A percentile compares a stretch with the other conserved stretches of the same genome.
These are phyloP conservation scores for Caryopteris hybrid DNA, from an alignment of 305 asterid genomes.

Conservation along the genomic window DNA sequence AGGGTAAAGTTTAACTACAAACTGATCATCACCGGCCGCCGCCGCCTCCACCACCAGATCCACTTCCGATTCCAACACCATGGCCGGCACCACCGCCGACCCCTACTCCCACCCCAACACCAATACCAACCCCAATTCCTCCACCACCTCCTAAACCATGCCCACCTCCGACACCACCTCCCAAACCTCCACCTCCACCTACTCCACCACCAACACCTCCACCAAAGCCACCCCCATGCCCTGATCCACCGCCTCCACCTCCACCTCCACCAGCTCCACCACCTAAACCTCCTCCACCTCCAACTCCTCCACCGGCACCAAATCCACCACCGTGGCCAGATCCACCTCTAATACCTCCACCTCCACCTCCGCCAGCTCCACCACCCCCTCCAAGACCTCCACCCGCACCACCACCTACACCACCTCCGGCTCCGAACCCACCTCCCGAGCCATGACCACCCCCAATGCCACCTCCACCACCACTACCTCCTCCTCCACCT, in stretches of 20 bases:
- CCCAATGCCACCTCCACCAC: constrained; percentile 33
- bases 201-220: constrained; percentile 41
- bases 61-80: constrained; percentile 35
- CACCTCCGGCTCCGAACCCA: constrained; percentile 37
- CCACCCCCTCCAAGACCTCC: constrained; percentile 22
- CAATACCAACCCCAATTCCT: constrained; percentile 34
- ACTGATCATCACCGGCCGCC: constrained; percentile 24
- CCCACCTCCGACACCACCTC: constrained; percentile 39
- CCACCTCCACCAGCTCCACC: constrained; percentile 41
- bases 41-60: constrained; percentile 30
- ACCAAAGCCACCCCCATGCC: constrained; percentile 40
- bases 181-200: constrained; percentile 30
- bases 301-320: constrained; percentile 42
- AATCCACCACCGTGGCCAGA: constrained; percentile 31
- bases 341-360: constrained; percentile 29
- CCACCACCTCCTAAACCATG: constrained; percentile 27
- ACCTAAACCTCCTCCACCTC: constrained; percentile 35
- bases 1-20: neutral
- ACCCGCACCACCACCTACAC: constrained; percentile 26
- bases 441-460: constrained; percentile 39
- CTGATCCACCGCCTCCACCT: constrained; percentile 38
- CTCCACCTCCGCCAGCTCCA: constrained; percentile 23
- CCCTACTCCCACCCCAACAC: constrained; percentile 40
- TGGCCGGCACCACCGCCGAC: constrained; percentile 31
- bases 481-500: constrained; percentile 37